Conservation (phyloP, 2,329 filamentous ascomycete genomes). For the Davidsoniella virescens region DNA sequence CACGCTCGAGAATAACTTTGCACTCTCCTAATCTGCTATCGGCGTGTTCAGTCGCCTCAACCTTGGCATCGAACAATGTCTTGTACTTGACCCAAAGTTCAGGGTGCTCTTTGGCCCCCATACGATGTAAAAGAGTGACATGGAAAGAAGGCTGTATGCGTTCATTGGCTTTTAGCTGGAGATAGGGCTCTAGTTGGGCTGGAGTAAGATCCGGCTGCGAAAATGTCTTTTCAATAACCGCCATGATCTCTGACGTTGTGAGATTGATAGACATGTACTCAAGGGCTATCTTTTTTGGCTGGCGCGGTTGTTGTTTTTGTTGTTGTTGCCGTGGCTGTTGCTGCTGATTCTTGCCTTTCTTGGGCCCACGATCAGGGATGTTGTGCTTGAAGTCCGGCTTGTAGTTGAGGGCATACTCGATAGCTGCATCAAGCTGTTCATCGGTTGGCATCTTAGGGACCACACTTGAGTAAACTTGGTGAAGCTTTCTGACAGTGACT, state of each 20-base stretch:
- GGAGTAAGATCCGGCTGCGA: constrained; percentile 29
- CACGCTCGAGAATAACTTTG: constrained; percentile 45
- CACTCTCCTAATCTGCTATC: constrained; percentile 40
- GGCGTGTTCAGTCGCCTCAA: constrained; percentile 21
- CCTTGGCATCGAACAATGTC: constrained; percentile 36
- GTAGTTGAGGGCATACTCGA: constrained; percentile 61
- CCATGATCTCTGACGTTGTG: constrained; percentile 25
- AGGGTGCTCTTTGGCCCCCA: constrained; percentile 40
- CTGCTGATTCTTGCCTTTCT: constrained; percentile 21
- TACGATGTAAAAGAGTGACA: constrained; percentile 81
- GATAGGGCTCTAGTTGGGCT: constrained; percentile 41
- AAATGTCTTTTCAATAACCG: constrained; percentile 57
- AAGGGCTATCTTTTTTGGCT: constrained; percentile 29
- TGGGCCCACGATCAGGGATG: constrained; percentile 41
- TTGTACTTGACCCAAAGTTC: constrained; percentile 63
- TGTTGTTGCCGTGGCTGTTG: constrained; percentile 20
- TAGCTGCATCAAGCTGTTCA: constrained; percentile 63
- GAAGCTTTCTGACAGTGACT: constrained; percentile 53
- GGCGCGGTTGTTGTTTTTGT: constrained; percentile 13
- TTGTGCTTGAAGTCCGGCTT: constrained; percentile 59
- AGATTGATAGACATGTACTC: constrained; percentile 42
- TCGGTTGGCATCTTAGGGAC: constrained; percentile 53
- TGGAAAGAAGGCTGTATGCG: constrained; percentile 80
- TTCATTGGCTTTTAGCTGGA: constrained; percentile 52
- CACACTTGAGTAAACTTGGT: constrained; percentile 62